A percentile compares a stretch with the other conserved stretches of the same genome.
phyloP scores from a whole-genome alignment of 2,329 filamentous ascomycete species.

The Teratosphaeria pseudoeucalypti region DNA sequence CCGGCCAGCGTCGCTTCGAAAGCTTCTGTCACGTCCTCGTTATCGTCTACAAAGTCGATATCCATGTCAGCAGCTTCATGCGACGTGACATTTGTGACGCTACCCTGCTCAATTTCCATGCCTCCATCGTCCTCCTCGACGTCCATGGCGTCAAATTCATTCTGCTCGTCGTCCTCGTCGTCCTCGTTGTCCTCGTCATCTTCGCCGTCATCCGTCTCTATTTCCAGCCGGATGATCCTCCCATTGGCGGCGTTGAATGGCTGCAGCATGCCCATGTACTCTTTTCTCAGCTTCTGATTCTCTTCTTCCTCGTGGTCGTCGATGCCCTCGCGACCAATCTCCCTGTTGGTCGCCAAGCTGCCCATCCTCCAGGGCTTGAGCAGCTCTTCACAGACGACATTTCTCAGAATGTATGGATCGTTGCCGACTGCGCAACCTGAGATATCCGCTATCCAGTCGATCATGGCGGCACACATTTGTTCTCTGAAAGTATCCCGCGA shows the following conservation, averaged over 20 bases:
- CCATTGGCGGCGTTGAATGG: conserved; percentile 14
- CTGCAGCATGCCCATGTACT: conserved; percentile 30
- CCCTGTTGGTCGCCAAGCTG: conserved; percentile 69
- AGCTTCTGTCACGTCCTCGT: conserved; percentile 60
- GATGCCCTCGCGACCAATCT: conserved; percentile 66
- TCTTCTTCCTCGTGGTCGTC: conserved; percentile 68
- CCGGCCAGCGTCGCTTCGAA: conserved; percentile 70
- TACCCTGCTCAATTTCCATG: conserved; percentile 20
- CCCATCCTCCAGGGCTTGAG: conserved; percentile 79
- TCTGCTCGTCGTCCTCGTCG: conserved; percentile 28
- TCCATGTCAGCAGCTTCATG: conserved; percentile 37
- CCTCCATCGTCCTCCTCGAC: conserved; percentile 14
- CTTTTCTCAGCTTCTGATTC: conserved; percentile 25
- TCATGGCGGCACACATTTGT: conserved; percentile 96
- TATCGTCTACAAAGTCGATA: conserved; percentile 34
- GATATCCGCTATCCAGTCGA: conserved; percentile 93
- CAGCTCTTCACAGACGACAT: conserved; percentile 81
- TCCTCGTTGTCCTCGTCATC: conserved; percentile 32
- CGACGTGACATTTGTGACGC: conserved; percentile 26
- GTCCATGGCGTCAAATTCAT: conserved; percentile 13
- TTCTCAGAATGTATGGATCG: conserved; percentile 68
- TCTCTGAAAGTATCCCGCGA: conserved; percentile 92
- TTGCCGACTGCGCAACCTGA: conserved; percentile 75
- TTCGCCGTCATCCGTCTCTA: conserved; percentile 32
- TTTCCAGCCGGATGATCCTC: conserved; percentile 18